Evolutionary conservation across 2,329 filamentous ascomycete species (phyloP), one percentile per base, ranked within the genome.

Genomic region (Neonectria sp.): DNA sequence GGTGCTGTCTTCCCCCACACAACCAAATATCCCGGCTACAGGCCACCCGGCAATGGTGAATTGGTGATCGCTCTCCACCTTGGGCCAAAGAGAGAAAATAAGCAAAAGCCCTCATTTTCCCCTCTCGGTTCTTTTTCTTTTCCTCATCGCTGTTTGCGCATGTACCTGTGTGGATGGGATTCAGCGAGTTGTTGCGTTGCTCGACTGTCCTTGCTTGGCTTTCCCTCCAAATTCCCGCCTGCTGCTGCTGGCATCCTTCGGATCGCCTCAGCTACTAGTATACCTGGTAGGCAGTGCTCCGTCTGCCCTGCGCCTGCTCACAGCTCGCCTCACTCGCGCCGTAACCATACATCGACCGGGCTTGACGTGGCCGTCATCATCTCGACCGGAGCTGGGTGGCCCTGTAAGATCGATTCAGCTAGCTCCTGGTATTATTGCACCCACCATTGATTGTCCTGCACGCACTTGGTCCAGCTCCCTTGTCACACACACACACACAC

Each of bases 361-460:
- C 62, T 65, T 60, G 62, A 65, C 56, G 62, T 65, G 62, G 62
- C 56, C 62, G 37, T 27, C 62, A 43, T 65, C 62, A 60, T 51
- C 62, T 55, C 51, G 45, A 40, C 62, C 56, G 21, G 40, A 51
- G 62, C 56, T 59, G 55, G 56, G 49, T 35, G 40, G 48, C 29
- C 37, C 37, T 56, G 55, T n/a, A 59, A 40, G 49, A 64, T 58
- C 55, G 62, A 53, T 55, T 43, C 51, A 60, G 51, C 56, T 65
- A 56, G 61, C 29, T 43, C 37, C 33, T 31, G 55, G 49, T 53
- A 33, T 25, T 24, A 25, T 46, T 27, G 25, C 55, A 21, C 29
- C 55, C 45, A 37, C 31, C 49, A 46, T 46, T 40, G 15, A 40
- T n/a, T 40, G 37, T n/a, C 49, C 59, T 31, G 56, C 29, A 55